Percentiles rank a stretch among this genome's conserved stretches.
phyloP scores from a whole-genome alignment of 805 yeast species.

The Diddensiella santjacobensis region DNA sequence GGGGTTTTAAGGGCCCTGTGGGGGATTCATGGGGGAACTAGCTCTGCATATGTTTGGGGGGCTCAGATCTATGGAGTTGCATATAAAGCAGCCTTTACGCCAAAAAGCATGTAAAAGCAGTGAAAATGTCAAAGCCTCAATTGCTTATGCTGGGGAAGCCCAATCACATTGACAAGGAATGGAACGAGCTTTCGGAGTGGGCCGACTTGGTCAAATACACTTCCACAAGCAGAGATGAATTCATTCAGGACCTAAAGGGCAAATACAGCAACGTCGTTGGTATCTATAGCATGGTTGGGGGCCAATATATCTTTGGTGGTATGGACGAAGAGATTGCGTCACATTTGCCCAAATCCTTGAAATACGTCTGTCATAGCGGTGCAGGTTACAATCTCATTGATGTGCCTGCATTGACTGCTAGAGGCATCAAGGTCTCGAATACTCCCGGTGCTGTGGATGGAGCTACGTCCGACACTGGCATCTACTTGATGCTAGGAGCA shows the following conservation, averaged over 20 bases:
- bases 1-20: too few relatives aligned
- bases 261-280: constrained; percentile 37
- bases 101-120: too few relatives aligned
- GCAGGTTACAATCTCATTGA: constrained; percentile 58
- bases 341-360: constrained; percentile 38
- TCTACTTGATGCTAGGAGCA: constrained; percentile 48
- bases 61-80: neutral
- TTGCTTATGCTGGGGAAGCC: constrained; percentile 4
- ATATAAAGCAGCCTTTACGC: neutral
- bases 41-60: neutral
- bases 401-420: constrained; percentile 38
- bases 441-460: constrained; percentile 50
- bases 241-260: constrained; percentile 36
- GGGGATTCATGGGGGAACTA: too few relatives aligned
- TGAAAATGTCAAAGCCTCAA: constrained; percentile 1
- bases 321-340: constrained; percentile 44
- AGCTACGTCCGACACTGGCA: constrained; percentile 57
- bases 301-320: constrained; percentile 39
- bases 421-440: constrained; percentile 47
- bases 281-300: constrained; percentile 43
- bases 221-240: constrained; percentile 39
- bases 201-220: constrained; percentile 43
- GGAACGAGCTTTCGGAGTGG: constrained; percentile 1
- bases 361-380: constrained; percentile 47
- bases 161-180: constrained; percentile 6